Evolutionary conservation across 1,139 yeast genomes (phyloP), one percentile per base, ranked within the genome.

Genomic region (Suhomyces atakaporum): DNA sequence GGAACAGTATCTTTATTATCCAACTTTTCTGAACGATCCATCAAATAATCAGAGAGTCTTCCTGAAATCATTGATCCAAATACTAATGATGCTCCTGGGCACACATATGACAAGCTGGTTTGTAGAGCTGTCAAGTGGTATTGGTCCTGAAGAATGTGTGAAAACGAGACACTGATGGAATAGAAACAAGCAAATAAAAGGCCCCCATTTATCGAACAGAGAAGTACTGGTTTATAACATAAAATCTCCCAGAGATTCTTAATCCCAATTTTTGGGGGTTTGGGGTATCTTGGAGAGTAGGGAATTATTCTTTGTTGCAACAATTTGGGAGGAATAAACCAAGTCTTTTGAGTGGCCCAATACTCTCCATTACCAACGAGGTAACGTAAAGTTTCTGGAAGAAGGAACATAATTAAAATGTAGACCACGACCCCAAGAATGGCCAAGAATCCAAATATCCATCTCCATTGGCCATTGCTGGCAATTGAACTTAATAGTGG

Each of bases 371-470:
- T 68, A 0, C 84, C 84, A 8, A 78, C 83, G 14, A 77, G 58
- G 40, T 68, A 75, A 20, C 83, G 53, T 30, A 76, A 53, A 0
- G 83, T 78, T 46, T 78, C 84, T 3, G 84, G 83, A 11, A 77
- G 55, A 14, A 71, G 55, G 16, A 70, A 60, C 13, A 70, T 38
- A 0, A 77, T 69, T n/a, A 60, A 15, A 0, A 68, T 2, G 31
- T 70, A 66, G 0, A 69, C 70, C 3, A 65, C 45, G 1, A 54
- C 61, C 1, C 78, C 74, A 43, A 73, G 45, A 1, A 77, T 65
- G 1, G 77, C 67, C 13, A 75, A 57, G 35, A 76, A 66, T 1
- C 79, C 81, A 62, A 79, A 79, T 8, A 72, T 57, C 81, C 81
- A 76, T 51, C 81, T 66, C 81, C 81, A 77, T 5, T 62, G 31